These are phyloP conservation scores for Oryza nivara DNA, from an alignment of 176 grass and related monocot species.

Conservation along the genomic window DNA sequence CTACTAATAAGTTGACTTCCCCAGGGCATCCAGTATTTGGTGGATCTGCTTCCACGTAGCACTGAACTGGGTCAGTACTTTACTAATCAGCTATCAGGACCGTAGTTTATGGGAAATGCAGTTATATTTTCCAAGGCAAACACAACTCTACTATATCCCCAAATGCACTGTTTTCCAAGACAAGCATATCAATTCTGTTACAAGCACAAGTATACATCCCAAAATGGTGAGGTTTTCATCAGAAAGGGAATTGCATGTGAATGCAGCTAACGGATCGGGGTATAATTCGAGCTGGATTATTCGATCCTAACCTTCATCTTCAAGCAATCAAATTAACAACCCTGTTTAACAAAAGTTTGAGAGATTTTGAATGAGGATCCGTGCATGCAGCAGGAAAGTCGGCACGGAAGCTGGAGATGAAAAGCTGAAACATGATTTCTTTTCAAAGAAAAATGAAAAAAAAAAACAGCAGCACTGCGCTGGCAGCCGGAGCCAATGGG, in stretches of 20 bases:
- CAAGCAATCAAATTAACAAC: not conserved
- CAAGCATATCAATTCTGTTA: no score
- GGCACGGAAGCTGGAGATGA: not conserved
- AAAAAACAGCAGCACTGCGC: not conserved
- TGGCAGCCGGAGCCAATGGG: conserved; percentile 33
- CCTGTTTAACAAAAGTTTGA: not conserved
- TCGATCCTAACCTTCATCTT: conserved; percentile 12
- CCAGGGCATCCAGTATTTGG: not conserved
- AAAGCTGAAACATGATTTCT: not conserved
- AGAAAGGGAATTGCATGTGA: not conserved
- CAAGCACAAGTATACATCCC: not conserved
- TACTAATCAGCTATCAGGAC: not conserved
- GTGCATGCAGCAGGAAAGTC: not conserved
- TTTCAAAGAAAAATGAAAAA: not conserved
- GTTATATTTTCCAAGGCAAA: not conserved
- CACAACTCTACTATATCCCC: no score
- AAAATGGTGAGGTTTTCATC: not conserved
- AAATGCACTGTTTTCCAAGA: no score
- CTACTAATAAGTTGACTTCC: not conserved
- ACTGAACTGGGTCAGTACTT: not conserved
- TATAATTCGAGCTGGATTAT: not conserved
- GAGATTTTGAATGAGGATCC: not conserved
- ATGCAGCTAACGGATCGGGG: not conserved
- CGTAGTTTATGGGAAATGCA: not conserved
- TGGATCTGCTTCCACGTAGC: conserved; percentile 37